Evolutionary conservation across 2,329 filamentous ascomycete species (phyloP), one percentile per base, ranked within the genome.

Genomic region (Beauveria asiatica): DNA sequence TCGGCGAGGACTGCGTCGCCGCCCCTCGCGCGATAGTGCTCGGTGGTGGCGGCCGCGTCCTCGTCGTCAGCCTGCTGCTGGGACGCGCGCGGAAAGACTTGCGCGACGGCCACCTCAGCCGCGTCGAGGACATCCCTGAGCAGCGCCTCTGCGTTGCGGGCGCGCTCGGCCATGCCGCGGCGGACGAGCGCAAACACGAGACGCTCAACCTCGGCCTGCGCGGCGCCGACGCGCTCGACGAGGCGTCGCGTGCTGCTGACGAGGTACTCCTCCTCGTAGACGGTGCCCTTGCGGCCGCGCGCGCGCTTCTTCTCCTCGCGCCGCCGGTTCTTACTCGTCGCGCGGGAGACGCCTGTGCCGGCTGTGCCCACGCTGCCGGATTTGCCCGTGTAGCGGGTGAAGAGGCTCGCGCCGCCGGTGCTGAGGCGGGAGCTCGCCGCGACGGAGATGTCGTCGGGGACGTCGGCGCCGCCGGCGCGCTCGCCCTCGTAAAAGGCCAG

Each of bases 221-320:
- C 81, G 23, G 79, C 79, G 71, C 92, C 91, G 23, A 96, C 84
- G 41, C 92, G 82, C 71, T 96, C 91, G 16, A 96, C 83, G 39
- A 99, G 80, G 25, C 94, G 81, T 13, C 87, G 83, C 41, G 97
- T 86, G 66, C 88, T 93, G 72, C 92, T 94, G 61, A 96, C 87
- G 5, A 99, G 83, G 72, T 99, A 99, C 73, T 97, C 94, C 70
- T 97, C 93, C 73, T 99, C 94, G 73, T 99, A 99, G 5, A 99
- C 90, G 17, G 90, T 96, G 11, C 94, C 94, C 78, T 97, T 97
- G 72, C 96, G 93, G 25, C 94, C 94, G 8, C 91, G 80, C 0
- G 94, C 94, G 17, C 93, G 85, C 81, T 99, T 99, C 72, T 96
- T 86, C 78, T 99, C 94, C 74, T 99, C 94, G 21, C 92, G 82